A percentile compares a stretch with the other conserved stretches of the same genome.
These are phyloP conservation scores for Phaeosphaeria sp. DNA, from an alignment of 2,329 filamentous ascomycete genomes.

Conservation along the genomic window DNA sequence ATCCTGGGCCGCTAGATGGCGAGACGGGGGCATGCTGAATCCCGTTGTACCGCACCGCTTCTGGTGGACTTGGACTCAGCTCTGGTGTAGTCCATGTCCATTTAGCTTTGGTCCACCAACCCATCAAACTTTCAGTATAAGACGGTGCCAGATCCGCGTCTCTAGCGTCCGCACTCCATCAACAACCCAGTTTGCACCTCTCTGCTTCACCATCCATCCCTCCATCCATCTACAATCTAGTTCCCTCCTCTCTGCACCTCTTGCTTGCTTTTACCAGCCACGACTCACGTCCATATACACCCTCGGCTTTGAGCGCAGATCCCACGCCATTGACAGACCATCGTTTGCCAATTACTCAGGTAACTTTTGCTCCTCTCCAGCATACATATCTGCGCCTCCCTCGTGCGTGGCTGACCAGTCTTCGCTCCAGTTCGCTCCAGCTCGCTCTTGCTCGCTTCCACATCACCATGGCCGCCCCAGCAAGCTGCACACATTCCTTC, in stretches of 20 bases:
- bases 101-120: conserved; percentile 25
- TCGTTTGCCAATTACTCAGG: conserved; percentile 23
- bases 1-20: conserved; percentile 29
- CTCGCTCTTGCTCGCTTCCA: conserved; percentile 2
- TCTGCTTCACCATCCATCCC: neutral
- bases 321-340: conserved; percentile 33
- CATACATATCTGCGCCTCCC: conserved; percentile 35
- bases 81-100: conserved; percentile 30
- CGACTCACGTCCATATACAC: conserved; percentile 33
- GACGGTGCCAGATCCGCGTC: conserved; percentile 40
- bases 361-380: conserved; percentile 25
- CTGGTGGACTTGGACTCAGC: conserved; percentile 30
- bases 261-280: conserved; percentile 47
- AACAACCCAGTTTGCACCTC: neutral
- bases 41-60: conserved; percentile 35
- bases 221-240: conserved; percentile 23
- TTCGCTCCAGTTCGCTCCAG: conserved; percentile 23
- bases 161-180: conserved; percentile 23
- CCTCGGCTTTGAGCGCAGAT: conserved; percentile 33
- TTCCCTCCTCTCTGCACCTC: conserved; percentile 23
- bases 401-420: conserved; percentile 29
- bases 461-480: conserved; percentile 54
- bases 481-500: conserved; percentile 57
- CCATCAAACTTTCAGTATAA: conserved; percentile 39
- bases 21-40: conserved; percentile 33